A percentile compares a stretch with the other conserved stretches of the same genome.
Conservation (phyloP, 371 early-diverging fungal genomes). For the Mortierella sp. region DNA sequence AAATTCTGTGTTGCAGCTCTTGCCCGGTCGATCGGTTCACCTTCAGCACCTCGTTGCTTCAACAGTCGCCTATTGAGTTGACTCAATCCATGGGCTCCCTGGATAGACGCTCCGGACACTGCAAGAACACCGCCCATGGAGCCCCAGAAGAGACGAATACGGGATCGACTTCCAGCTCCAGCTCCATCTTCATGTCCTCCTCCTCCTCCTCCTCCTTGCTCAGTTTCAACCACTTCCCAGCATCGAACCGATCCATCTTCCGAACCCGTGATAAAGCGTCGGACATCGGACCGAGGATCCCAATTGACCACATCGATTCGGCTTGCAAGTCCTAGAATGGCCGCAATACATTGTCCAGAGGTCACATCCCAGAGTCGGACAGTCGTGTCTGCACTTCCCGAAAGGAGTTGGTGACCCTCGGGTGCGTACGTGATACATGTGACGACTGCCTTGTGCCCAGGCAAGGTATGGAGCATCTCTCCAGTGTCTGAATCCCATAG, state of each 20-base stretch:
- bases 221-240: too few species aligned
- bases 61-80: not conserved
- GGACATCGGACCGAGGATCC: too few species aligned
- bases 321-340: too few species aligned
- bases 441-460: not conserved
- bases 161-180: too few species aligned
- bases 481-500: not conserved
- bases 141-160: not conserved
- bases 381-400: too few species aligned
- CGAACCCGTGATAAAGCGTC: too few species aligned
- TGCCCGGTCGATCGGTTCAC: not conserved
- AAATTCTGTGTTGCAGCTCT: not conserved
- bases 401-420: not conserved
- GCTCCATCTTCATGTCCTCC: too few species aligned
- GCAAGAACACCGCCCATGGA: not conserved
- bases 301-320: too few species aligned
- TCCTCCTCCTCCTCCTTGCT: too few species aligned
- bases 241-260: too few species aligned
- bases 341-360: too few species aligned
- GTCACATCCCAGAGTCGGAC: too few species aligned
- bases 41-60: not conserved
- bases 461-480: not conserved
- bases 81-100: constrained; percentile 1
- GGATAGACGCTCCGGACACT: not conserved
- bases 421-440: not conserved